phyloP scores from a whole-genome alignment of 768 basidiomycete genomes.

The Lentinula sp. region DNA sequence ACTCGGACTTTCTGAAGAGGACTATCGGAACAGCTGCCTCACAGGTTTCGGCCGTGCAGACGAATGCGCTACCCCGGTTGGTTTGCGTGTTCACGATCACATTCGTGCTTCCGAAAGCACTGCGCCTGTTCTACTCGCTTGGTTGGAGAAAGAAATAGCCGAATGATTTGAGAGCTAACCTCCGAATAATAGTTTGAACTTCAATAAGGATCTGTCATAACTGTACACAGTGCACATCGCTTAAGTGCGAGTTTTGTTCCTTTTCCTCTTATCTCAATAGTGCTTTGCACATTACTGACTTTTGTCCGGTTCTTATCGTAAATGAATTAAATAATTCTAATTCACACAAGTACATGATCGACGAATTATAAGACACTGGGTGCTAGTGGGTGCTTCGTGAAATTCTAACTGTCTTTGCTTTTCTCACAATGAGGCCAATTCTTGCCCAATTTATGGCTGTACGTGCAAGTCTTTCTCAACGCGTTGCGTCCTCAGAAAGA shows the following conservation, averaged over 20 bases:
- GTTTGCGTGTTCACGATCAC: slow-evolving; percentile 45
- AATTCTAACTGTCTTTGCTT: not conserved
- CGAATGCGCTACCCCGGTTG: slow-evolving; percentile 58
- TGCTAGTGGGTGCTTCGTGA: not conserved
- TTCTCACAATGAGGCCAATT: not conserved
- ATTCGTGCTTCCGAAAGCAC: not conserved
- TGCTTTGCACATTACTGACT: not conserved
- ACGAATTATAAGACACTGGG: too few species aligned
- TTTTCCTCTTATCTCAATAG: not conserved
- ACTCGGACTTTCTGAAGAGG: slow-evolving; percentile 52
- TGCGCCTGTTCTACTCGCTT: not conserved
- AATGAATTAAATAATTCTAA: too few species aligned
- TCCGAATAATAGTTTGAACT: not conserved
- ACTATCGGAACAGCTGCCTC: slow-evolving; percentile 65
- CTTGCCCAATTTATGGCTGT: slow-evolving; percentile 2
- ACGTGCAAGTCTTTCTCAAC: not conserved
- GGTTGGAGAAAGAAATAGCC: slow-evolving; percentile 4
- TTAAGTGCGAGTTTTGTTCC: not conserved
- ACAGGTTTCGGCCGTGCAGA: slow-evolving; percentile 76
- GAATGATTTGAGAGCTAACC: not conserved
- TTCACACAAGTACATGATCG: too few species aligned
- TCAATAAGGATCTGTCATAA: too few species aligned
- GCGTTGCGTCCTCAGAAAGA: not conserved
- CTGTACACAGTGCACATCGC: too few species aligned
- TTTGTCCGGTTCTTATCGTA: not conserved